Evolutionary conservation across 805 yeast genomes (phyloP).

Genomic region (Kazachstania africana): DNA sequence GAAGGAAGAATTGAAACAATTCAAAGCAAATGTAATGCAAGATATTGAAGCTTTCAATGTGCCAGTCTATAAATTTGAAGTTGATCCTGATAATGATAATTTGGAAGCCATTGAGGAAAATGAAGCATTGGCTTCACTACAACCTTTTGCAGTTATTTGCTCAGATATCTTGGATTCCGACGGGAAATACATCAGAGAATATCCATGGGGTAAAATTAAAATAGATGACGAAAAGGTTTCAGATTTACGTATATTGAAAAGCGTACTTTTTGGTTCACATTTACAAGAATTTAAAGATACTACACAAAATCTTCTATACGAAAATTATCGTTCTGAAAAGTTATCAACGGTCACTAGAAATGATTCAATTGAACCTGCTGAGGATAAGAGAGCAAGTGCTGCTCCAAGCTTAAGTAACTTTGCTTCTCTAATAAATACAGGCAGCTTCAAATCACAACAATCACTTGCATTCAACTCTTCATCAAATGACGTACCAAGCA

Average conservation of each 20-base stretch:
- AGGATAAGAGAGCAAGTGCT: slow-evolving; percentile 18
- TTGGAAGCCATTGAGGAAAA: slow-evolving; percentile 59
- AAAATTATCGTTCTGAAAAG: slow-evolving; percentile 69
- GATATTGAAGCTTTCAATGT: slow-evolving; percentile 61
- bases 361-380: slow-evolving; percentile 2
- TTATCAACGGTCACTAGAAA: slow-evolving; percentile 43
- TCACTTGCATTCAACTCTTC: slow-evolving; percentile 15
- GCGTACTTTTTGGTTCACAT: slow-evolving; percentile 74
- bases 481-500: slow-evolving; percentile 16
- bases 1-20: slow-evolving; percentile 40
- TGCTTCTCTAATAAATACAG: slow-evolving; percentile 25
- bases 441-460: slow-evolving; percentile 24
- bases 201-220: slow-evolving; percentile 57
- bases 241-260: slow-evolving; percentile 46
- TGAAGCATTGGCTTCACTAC: slow-evolving; percentile 45
- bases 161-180: slow-evolving; percentile 47
- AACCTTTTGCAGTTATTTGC: slow-evolving; percentile 65
- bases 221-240: slow-evolving; percentile 39
- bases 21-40: slow-evolving; percentile 46
- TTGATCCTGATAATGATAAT: slow-evolving; percentile 65
- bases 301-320: slow-evolving; percentile 67
- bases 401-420: slow-evolving; percentile 28
- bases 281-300: slow-evolving; percentile 70
- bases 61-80: slow-evolving; percentile 62
- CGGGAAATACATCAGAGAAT: slow-evolving; percentile 53